These are phyloP conservation scores for Pueraria montana DNA, from an alignment of 306 rosid species.

Conservation along the genomic window DNA sequence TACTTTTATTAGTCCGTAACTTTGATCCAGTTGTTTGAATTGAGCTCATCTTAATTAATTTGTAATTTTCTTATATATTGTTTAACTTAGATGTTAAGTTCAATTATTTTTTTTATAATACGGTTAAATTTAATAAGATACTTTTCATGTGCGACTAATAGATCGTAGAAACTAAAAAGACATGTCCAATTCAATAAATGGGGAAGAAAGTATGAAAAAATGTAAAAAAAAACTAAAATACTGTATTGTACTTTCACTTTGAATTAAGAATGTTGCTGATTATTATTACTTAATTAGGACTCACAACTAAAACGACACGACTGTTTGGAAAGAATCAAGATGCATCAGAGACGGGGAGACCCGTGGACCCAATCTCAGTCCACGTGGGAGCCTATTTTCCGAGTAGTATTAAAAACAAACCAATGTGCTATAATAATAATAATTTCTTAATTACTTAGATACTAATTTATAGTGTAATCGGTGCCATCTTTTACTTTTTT, in stretches of 20 bases:
- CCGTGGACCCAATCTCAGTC: slow-evolving; percentile 38
- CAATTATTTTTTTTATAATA: too few relatives aligned
- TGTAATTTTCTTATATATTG: too few relatives aligned
- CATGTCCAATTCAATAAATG: too few relatives aligned
- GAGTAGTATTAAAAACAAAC: not conserved
- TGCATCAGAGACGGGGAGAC: slow-evolving; percentile 14
- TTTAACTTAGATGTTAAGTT: too few relatives aligned
- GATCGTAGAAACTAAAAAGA: too few relatives aligned
- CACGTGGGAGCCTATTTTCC: slow-evolving; percentile 24
- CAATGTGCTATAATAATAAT: not conserved
- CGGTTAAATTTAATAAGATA: too few relatives aligned
- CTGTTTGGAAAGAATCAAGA: slow-evolving; percentile 32
- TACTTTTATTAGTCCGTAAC: too few relatives aligned
- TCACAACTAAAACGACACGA: not conserved
- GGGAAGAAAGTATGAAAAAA: too few relatives aligned
- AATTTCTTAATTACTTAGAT: not conserved
- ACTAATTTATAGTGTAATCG: not conserved
- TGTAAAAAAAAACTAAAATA: too few relatives aligned
- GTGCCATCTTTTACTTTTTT: not conserved
- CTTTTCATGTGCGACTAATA: too few relatives aligned
- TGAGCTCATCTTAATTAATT: too few relatives aligned
- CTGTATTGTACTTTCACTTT: not conserved
- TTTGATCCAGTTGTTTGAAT: too few relatives aligned
- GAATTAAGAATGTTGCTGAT: slow-evolving; percentile 2
- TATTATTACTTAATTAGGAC: not conserved